Evolutionary conservation across 495 filamentous ascomycete species (phyloP).

Genomic region (Jackrogersella multiformis): DNA sequence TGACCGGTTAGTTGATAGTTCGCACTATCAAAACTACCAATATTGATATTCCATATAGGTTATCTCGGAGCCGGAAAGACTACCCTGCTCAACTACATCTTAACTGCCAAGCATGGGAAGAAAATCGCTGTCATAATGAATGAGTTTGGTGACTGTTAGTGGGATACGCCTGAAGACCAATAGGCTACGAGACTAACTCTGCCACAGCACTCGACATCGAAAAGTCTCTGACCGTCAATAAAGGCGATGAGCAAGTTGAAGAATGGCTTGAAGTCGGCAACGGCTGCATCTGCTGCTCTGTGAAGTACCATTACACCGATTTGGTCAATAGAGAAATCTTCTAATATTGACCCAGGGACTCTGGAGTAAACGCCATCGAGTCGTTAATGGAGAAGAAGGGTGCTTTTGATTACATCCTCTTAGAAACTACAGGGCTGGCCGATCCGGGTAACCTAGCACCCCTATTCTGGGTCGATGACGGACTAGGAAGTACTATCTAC

Average conservation of each 20-base stretch:
- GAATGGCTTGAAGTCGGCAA: conserved; percentile 97
- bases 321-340: conserved; percentile 3
- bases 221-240: conserved; percentile 87
- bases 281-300: conserved; percentile 97
- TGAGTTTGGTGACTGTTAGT: conserved; percentile 94
- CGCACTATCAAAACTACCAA: conserved; percentile 9
- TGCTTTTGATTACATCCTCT: conserved; percentile 95
- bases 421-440: conserved; percentile 94
- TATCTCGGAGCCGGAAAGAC: conserved; percentile 97
- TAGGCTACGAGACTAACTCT: conserved; percentile 35
- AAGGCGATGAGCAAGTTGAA: conserved; percentile 84
- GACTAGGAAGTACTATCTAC: conserved; percentile 91
- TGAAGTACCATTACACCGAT: conserved; percentile 69
- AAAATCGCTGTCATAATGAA: conserved; percentile 98
- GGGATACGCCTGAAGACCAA: neutral
- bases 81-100: conserved; percentile 93
- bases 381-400: conserved; percentile 94
- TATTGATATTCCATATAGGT: conserved; percentile 49
- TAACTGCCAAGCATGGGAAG: conserved; percentile 93
- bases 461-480: conserved; percentile 97
- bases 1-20: conserved; percentile 72
- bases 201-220: conserved; percentile 86
- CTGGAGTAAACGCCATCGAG: conserved; percentile 92
- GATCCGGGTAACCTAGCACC: conserved; percentile 97
- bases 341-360: conserved; percentile 66